phyloP scores from a whole-genome alignment of 345 rosid species.

The Gossypium arboreum region DNA sequence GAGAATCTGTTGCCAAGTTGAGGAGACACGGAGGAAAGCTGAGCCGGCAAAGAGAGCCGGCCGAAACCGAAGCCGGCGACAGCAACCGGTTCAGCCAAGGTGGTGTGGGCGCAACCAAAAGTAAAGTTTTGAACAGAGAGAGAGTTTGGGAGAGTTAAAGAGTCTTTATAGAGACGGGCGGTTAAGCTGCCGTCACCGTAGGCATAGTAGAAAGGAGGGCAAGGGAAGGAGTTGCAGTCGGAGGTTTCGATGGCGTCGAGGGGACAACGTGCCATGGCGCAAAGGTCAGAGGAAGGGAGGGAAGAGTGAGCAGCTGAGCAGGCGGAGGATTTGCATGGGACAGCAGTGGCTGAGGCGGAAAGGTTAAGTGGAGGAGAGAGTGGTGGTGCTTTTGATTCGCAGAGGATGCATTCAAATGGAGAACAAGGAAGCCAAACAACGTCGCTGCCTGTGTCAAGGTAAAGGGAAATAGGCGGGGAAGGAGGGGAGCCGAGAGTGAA shows the following conservation, averaged over 20 bases:
- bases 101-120: slow-evolving; percentile 82
- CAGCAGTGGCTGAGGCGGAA: slow-evolving; percentile 47
- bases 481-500: slow-evolving; percentile 46
- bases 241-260: slow-evolving; percentile 70
- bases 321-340: slow-evolving; percentile 59
- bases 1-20: slow-evolving; percentile 76
- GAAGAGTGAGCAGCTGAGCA: slow-evolving; percentile 86
- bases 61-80: slow-evolving; percentile 98
- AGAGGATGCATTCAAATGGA: slow-evolving; percentile 85
- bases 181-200: slow-evolving; percentile 90
- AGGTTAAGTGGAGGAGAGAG: slow-evolving; percentile 32
- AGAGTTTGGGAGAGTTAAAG: slow-evolving; percentile 47
- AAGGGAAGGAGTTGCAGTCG: slow-evolving; percentile 60
- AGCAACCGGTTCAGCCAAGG: slow-evolving; percentile 88
- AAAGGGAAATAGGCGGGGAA: slow-evolving; percentile 58
- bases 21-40: slow-evolving; percentile 59
- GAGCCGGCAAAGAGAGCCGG: slow-evolving; percentile 73
- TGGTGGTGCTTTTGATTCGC: slow-evolving; percentile 54
- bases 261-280: slow-evolving; percentile 79
- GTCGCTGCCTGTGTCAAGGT: slow-evolving; percentile 94
- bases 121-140: slow-evolving; percentile 56
- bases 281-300: slow-evolving; percentile 63
- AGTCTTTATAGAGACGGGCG: slow-evolving; percentile 53
- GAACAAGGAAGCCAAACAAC: slow-evolving; percentile 95
- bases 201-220: slow-evolving; percentile 86